These are phyloP conservation scores for Malassezia furfur DNA, from an alignment of 1,284 basidiomycete genomes.

Conservation along the genomic window DNA sequence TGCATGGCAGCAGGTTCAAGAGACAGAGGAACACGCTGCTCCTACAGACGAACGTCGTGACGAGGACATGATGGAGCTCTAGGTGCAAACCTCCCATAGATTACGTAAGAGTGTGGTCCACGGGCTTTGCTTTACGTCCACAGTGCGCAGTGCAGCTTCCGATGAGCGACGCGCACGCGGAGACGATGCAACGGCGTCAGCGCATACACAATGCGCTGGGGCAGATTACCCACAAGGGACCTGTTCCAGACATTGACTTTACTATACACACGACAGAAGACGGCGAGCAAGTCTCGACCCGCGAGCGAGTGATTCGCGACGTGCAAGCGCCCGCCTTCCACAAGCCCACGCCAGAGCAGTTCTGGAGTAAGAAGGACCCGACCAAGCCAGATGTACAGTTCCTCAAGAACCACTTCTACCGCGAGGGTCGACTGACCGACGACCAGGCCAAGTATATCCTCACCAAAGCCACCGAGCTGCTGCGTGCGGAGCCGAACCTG, in stretches of 20 bases:
- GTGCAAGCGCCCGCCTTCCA: slow-evolving; percentile 63
- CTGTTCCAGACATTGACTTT: slow-evolving; percentile 48
- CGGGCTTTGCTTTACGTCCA: not conserved
- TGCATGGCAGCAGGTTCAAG: not conserved
- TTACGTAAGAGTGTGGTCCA: not conserved
- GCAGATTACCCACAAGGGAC: slow-evolving; percentile 39
- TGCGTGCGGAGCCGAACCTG: slow-evolving; percentile 75
- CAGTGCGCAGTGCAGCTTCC: not conserved
- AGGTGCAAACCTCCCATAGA: not conserved
- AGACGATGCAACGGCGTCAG: slow-evolving; percentile 20
- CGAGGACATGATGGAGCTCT: not conserved
- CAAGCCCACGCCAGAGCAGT: slow-evolving; percentile 82
- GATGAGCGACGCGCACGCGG: slow-evolving; percentile 1
- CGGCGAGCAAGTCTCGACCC: slow-evolving; percentile 49
- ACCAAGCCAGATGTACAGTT: slow-evolving; percentile 65
- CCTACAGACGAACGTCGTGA: not conserved
- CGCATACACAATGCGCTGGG: slow-evolving; percentile 35
- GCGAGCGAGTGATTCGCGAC: slow-evolving; percentile 50
- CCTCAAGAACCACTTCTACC: slow-evolving; percentile 97
- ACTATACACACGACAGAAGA: slow-evolving; percentile 50
- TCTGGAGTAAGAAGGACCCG: slow-evolving; percentile 51
- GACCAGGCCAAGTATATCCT: slow-evolving; percentile 82
- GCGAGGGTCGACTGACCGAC: slow-evolving; percentile 76
- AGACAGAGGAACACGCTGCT: not conserved
- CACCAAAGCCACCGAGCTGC: slow-evolving; percentile 62